Conservation (phyloP, 306 rosid species). For the Fragaria vesca region DNA sequence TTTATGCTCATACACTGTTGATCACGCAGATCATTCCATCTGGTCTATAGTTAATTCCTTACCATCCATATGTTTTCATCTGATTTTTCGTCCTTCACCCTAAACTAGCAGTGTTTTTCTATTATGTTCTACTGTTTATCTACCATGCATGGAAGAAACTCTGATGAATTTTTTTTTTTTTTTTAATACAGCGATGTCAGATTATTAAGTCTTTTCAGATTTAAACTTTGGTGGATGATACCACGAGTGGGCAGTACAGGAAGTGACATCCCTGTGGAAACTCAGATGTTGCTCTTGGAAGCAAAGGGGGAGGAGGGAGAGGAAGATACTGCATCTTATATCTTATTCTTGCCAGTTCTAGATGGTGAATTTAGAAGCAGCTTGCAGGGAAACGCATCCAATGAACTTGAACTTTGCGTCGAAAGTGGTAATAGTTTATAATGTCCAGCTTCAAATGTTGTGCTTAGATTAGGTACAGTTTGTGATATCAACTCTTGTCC, state of each 20-base stretch:
- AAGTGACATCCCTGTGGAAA: conserved; percentile 33
- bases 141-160: too few relatives aligned
- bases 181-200: conserved; percentile 23
- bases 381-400: conserved; percentile 28
- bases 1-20: background rate
- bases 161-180: background rate
- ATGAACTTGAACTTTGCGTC: conserved; percentile 31
- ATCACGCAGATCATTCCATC: background rate
- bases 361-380: conserved; percentile 36
- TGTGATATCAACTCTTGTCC: background rate
- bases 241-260: conserved; percentile 30
- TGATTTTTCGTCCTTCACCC: background rate
- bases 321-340: conserved; percentile 20
- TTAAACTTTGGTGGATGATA: conserved; percentile 36
- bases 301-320: conserved; percentile 15
- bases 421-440: conserved; percentile 29
- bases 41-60: too few relatives aligned
- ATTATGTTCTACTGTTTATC: background rate
- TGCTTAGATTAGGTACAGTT: background rate
- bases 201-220: conserved; percentile 27
- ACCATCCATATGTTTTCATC: background rate
- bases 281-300: conserved; percentile 36
- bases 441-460: background rate
- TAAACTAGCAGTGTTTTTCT: background rate
- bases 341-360: conserved; percentile 28